A percentile compares a stretch with the other conserved stretches of the same genome.
Conservation (phyloP, 163 green algal species). For the Prototheca stagnorum region DNA sequence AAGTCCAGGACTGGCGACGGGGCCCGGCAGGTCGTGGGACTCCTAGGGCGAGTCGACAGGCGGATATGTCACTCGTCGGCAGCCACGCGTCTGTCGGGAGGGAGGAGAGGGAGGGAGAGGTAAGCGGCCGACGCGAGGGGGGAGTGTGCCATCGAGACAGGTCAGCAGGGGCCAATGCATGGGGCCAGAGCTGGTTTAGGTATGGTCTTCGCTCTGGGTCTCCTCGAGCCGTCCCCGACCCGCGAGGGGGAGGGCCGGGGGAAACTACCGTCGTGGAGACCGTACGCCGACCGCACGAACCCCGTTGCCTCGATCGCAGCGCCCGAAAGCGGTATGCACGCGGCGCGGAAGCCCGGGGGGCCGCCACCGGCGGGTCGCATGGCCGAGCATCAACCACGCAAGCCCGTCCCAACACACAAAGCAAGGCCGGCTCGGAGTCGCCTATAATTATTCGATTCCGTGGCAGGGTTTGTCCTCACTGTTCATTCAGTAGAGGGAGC, state of each 20-base stretch:
- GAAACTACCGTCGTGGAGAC: too few relatives aligned
- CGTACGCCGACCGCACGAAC: too few relatives aligned
- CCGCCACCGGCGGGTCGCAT: too few relatives aligned
- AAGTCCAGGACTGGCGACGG: too few relatives aligned
- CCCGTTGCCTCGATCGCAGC: not conserved
- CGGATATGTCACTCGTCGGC: too few relatives aligned
- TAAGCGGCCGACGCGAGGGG: not conserved
- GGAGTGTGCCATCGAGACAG: slow-evolving; percentile 46
- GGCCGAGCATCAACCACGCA: too few relatives aligned
- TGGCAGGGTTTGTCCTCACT: slow-evolving; percentile 17
- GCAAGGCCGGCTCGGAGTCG: slow-evolving; percentile 14
- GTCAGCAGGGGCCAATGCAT: slow-evolving; percentile 26
- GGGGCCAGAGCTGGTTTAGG: slow-evolving; percentile 30
- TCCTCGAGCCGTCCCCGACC: not conserved
- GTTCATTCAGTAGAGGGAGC: slow-evolving; percentile 21
- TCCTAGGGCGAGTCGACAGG: too few relatives aligned
- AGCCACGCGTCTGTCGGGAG: too few relatives aligned
- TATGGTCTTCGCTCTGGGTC: slow-evolving; percentile 16
- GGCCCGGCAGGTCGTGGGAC: too few relatives aligned
- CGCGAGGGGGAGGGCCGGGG: not conserved
- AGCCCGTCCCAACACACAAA: too few relatives aligned
- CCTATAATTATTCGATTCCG: slow-evolving; percentile 14
- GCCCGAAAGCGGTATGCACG: not conserved
- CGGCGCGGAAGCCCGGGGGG: not conserved
- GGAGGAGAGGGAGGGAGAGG: not conserved